Evolutionary conservation across 352 stramenopile genomes (phyloP), one percentile per base, ranked within the genome.

Genomic region (Elongisporangium anandrum): DNA sequence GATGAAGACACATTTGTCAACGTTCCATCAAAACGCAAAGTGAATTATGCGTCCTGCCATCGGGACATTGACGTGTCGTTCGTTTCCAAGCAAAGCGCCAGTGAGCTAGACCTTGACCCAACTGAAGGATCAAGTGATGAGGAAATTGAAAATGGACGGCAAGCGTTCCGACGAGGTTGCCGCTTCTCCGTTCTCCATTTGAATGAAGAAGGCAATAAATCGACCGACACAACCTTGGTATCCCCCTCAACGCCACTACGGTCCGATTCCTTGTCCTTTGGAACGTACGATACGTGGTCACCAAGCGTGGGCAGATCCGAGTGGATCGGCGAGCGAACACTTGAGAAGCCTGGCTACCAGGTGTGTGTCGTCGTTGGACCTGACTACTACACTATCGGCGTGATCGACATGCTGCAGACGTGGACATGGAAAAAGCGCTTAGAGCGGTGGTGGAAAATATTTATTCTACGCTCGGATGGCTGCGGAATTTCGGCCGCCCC

Each of bases 391-490:
- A 96, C 89, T 24, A 66, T 97, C 38, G 88, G 88, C 38, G 68
- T 97, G 22, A 86, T 97, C n/a, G 88, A 97, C 61, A 96, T 97
- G 64, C 68, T 97, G 23, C 88, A 97, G 64, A 92, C 83, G 22
- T 97, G 85, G 86, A 96, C 87, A 38, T 90, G 75, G 70, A 45
- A 69, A 12, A 97, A 97, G 63, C 77, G 80, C 0, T 52, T 94
- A 17, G 88, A 97, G 61, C 76, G 85, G 49, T 60, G 92, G 41
- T 95, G 87, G 79, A 97, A 97, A 66, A 89, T 86, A 22, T 66
- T 85, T 54, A 59, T 96, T 12, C 61, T 93, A 22, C 76, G 80
- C n/a, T 65, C 78, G 26, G 85, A 95, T 26, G 24, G 65, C 4
- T 63, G 88, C 47, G 88, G 88, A 16, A 87, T 96, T 60, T 94